phyloP scores from a whole-genome alignment of 2,329 filamentous ascomycete species.

The Diaporthe caulivora region DNA sequence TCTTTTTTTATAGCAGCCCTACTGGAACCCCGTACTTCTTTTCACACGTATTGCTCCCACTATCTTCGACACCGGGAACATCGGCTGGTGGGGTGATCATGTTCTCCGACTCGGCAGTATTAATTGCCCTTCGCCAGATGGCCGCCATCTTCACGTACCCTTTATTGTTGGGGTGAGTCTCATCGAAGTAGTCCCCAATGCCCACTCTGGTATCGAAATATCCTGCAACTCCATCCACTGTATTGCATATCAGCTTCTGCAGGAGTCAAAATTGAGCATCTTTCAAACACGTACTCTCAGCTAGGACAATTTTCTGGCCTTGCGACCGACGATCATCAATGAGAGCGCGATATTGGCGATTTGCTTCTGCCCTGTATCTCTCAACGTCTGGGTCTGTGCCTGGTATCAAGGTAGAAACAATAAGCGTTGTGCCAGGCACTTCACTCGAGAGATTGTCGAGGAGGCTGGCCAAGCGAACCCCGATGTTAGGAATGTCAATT shows the following conservation, averaged over 20 bases:
- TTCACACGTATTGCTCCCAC: neutral
- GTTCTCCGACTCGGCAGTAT: slow-evolving; percentile 11
- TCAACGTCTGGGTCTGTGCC: slow-evolving; percentile 29
- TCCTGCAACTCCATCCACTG: slow-evolving; percentile 15
- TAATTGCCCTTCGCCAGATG: slow-evolving; percentile 37
- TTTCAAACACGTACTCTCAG: slow-evolving; percentile 1
- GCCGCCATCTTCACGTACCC: slow-evolving; percentile 44
- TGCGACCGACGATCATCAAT: neutral
- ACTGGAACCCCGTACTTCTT: neutral
- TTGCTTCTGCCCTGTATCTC: slow-evolving; percentile 6
- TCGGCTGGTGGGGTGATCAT: slow-evolving; percentile 2
- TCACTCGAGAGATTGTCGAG: slow-evolving; percentile 44
- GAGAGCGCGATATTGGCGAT: slow-evolving; percentile 23
- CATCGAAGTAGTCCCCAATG: slow-evolving; percentile 39
- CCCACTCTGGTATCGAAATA: slow-evolving; percentile 25
- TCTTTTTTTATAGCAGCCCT: slow-evolving; percentile 27
- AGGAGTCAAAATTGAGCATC: neutral
- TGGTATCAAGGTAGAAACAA: slow-evolving; percentile 50
- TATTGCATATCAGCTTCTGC: slow-evolving; percentile 6
- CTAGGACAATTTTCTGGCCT: slow-evolving; percentile 23
- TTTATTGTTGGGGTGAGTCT: slow-evolving; percentile 42
- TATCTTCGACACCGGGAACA: slow-evolving; percentile 2
- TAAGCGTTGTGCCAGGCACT: slow-evolving; percentile 44
- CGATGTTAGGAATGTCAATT: slow-evolving; percentile 42
- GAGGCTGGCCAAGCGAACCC: slow-evolving; percentile 44